Conservation (phyloP, 116 monocot genomes). For the Cymodocea nodosa region DNA sequence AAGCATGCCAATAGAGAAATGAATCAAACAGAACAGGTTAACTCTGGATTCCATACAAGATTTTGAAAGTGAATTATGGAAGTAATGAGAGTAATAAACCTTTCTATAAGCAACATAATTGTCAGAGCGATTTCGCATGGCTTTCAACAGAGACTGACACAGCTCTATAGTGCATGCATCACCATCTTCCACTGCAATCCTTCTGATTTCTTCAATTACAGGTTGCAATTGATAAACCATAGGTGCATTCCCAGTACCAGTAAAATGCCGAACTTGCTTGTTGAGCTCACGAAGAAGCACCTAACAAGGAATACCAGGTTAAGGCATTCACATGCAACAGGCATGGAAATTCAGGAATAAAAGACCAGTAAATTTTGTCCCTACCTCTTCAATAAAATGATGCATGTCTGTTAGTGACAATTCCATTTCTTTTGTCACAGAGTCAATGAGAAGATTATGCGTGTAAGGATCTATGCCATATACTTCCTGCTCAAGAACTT, state of each 20-base stretch:
- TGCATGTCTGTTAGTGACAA: slow-evolving; percentile 65
- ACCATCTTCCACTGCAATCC: slow-evolving; percentile 55
- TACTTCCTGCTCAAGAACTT: slow-evolving; percentile 97
- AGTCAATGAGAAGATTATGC: slow-evolving; percentile 91
- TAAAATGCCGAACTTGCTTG: slow-evolving; percentile 75
- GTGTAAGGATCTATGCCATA: slow-evolving; percentile 99
- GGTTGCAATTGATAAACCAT: slow-evolving; percentile 74
- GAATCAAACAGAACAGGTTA: not conserved
- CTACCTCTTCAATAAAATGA: slow-evolving; percentile 87
- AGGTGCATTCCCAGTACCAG: slow-evolving; percentile 85
- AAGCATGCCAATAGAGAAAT: not conserved
- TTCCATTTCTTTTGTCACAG: slow-evolving; percentile 73
- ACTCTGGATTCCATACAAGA: not conserved
- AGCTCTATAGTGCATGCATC: slow-evolving; percentile 38
- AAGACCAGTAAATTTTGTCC: not conserved
- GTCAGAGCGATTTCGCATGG: slow-evolving; percentile 74
- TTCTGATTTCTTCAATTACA: slow-evolving; percentile 72
- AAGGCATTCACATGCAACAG: not conserved
- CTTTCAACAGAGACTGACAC: slow-evolving; percentile 61
- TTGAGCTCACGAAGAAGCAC: slow-evolving; percentile 68
- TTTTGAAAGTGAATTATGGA: not conserved
- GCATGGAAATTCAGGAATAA: not conserved
- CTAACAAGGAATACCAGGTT: slow-evolving; percentile 18
- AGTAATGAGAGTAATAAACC: slow-evolving; percentile 21
- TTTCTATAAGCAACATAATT: slow-evolving; percentile 99